Base-by-base conservation (phyloP, 2,329 filamentous ascomycete species). In the Sporothrix pallida region DNA sequence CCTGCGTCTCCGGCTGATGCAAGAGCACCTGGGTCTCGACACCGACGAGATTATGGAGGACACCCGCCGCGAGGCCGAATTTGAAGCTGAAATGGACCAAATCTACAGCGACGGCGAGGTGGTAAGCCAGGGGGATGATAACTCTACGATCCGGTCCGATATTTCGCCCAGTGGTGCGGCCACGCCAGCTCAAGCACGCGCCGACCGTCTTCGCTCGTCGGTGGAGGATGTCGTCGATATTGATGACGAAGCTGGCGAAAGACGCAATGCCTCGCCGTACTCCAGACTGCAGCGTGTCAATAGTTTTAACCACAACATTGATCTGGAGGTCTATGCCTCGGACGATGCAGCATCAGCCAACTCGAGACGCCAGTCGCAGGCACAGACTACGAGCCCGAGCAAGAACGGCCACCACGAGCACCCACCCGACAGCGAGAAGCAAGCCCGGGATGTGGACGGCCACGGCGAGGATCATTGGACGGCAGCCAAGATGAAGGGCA, bases 11-110 rank as follows among this genome's bases (percentile, higher is more conserved):
- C 92, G 96, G 37, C 86, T 98, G 68, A 98, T 98, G 96, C 89
- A 95, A 76, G 96, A 99, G 82, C 96, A 99, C 83, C 86, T 99
- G 44, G 96, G 96, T n/a, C 85, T 98, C 54, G 95, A 98, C 79
- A 94, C 97, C 3, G 96, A 99, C 81, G 93, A 93, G 79, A 91
- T 98, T 74, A 89, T 93, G 79, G 93, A 96, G 79, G 90, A 95
- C 75, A 91, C 94, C 77, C 87, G 91, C 70, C 88, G 89, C 42
- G 81, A 86, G 70, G 82, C 82, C 4, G 81, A 84, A 42, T 90
- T 87, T 76, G 86, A 88, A 78, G 82, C 83, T 3, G 87, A 90
- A 70, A 91, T 91, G 88, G 83, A 88, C 46, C 85, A 86, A 5
- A 89, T 92, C 65, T 91, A 92, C 76, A 82, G 70, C 60, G 71